Conservation (phyloP, 768 basidiomycete genomes). For the Cubamyces sp. region DNA sequence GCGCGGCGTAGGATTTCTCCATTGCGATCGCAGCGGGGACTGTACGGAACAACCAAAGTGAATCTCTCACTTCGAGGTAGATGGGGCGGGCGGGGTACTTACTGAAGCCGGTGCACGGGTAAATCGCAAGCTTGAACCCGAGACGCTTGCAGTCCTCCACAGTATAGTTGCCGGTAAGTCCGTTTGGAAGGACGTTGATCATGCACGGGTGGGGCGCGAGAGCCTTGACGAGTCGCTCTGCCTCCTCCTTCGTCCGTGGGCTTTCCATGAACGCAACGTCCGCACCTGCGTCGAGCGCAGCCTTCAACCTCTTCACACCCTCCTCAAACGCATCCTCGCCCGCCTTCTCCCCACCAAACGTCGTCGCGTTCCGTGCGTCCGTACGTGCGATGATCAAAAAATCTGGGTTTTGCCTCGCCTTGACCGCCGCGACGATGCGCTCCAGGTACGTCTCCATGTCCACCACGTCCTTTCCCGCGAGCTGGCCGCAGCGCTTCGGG, state of each 20-base stretch:
- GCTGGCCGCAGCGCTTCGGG: constrained; percentile 35
- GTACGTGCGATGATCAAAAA: constrained; percentile 33
- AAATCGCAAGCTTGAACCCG: constrained; percentile 34
- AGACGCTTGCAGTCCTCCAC: constrained; percentile 31
- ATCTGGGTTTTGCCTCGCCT: constrained; percentile 30
- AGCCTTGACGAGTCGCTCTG: constrained; percentile 31
- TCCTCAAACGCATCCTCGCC: constrained; percentile 35
- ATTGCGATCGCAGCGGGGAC: constrained; percentile 33
- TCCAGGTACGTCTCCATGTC: constrained; percentile 33
- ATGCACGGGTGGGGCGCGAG: constrained; percentile 32
- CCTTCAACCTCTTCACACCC: constrained; percentile 33
- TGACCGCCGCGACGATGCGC: constrained; percentile 32
- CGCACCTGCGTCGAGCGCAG: constrained; percentile 30
- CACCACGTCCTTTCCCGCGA: constrained; percentile 33
- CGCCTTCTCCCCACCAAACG: constrained; percentile 30
- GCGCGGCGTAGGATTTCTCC: constrained; percentile 31
- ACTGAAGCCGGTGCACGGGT: constrained; percentile 35
- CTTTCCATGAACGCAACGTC: constrained; percentile 36
- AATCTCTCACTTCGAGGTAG: background rate
- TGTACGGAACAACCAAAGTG: background rate
- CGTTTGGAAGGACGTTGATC: constrained; percentile 36
- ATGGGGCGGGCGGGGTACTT: no score
- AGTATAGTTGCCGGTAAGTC: constrained; percentile 32
- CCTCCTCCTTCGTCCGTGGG: constrained; percentile 33
- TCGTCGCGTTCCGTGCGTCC: constrained; percentile 32